Evolutionary conservation across 2,329 filamentous ascomycete species (phyloP), one percentile per base, ranked within the genome.

Genomic region (Mycosphaerella arachidis): DNA sequence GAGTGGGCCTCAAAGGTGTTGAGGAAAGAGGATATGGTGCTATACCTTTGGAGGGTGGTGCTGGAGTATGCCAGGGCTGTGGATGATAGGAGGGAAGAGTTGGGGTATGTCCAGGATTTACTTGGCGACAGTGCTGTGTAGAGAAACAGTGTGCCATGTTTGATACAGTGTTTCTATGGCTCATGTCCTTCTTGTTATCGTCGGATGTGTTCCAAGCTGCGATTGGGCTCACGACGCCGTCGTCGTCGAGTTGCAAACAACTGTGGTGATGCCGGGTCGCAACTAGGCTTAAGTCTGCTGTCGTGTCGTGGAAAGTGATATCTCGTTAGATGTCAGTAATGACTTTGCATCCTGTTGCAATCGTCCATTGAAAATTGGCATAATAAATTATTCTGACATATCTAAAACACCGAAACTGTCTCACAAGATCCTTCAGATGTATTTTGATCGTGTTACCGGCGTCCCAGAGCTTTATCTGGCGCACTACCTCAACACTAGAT

Each of bases 31-130:
- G 91, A 94, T 69, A 90, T 89, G 84, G 88, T 92, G 73, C 82
- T 91, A 9, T 94, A 94, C 69, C 79, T 93, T 68, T 94, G 92
- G 70, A 78, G 90, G 51, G 72, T 94, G 61, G 74, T 94, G 67
- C 75, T 94, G 20, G 90, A 94, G 76, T 94, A 89, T 87, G 89
- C 82, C 2, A 76, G 89, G 62, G 70, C 92, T 48, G 82, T 87
- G 24, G 83, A 89, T 73, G 87, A 91, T 68, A 69, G 69, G 57
- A 75, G 82, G 66, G 81, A 82, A 67, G 70, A 75, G 51, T 68
- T 84, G 57, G 74, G 72, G 29, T 73, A 27, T 30, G 46, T 48
- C 1, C n/a, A 48, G n/a, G 46, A 48, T n/a, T 7, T 48, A 30
- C 18, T 48, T 48, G 18, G 24, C 37, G 37, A 40, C 37, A 40